These are phyloP conservation scores for Ajuga reptans DNA, from an alignment of 305 asterid species.

Conservation along the genomic window DNA sequence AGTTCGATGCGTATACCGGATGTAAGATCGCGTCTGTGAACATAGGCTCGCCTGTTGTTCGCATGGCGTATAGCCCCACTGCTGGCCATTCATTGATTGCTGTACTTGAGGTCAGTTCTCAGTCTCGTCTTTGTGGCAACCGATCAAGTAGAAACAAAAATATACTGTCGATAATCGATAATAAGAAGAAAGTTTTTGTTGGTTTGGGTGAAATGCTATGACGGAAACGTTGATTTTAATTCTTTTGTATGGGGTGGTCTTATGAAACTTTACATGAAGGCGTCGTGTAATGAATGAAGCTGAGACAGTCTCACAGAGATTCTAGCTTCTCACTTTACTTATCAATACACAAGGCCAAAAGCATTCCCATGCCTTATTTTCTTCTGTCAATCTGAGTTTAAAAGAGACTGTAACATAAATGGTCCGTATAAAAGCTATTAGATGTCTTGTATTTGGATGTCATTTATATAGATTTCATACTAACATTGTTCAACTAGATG, in stretches of 20 bases:
- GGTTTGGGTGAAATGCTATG: neutral
- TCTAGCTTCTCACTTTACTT: neutral
- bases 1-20: conserved; percentile 93
- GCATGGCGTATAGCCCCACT: conserved; percentile 91
- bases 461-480: neutral
- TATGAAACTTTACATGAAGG: conserved; percentile 3
- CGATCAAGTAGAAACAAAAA: neutral
- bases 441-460: neutral
- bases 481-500: neutral
- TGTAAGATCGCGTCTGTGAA: conserved; percentile 90
- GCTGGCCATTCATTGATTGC: conserved; percentile 73
- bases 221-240: conserved; percentile 10
- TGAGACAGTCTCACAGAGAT: neutral
- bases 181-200: neutral
- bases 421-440: conserved; percentile 3
- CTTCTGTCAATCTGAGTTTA: neutral
- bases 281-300: neutral
- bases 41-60: conserved; percentile 93
- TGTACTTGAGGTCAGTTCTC: conserved; percentile 76
- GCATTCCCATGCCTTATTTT: neutral
- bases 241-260: conserved; percentile 2
- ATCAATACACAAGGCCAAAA: neutral
- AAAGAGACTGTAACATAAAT: neutral
- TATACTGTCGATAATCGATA: neutral
- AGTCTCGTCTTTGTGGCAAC: neutral